Conservation (phyloP, 2,329 filamentous ascomycete species). For the Aureobasidium sp. region DNA sequence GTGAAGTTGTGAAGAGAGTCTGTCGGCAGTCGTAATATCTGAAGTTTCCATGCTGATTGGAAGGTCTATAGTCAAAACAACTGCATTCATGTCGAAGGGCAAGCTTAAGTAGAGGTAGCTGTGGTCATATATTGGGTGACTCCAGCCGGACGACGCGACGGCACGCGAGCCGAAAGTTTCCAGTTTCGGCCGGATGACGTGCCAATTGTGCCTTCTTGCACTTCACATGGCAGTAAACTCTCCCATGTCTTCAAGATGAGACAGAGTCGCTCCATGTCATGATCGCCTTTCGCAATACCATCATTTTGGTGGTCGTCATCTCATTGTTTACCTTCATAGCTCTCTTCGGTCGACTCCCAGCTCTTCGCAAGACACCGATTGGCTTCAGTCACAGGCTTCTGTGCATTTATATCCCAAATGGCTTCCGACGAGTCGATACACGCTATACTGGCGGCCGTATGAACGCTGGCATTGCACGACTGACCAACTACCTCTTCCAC, state of each 20-base stretch:
- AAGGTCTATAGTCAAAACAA: no score
- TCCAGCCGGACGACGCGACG: no score
- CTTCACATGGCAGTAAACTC: neutral
- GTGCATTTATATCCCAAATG: constrained; percentile 64
- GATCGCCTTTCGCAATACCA: constrained; percentile 55
- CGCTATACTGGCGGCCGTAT: constrained; percentile 62
- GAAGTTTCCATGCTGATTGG: no score
- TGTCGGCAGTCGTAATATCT: no score
- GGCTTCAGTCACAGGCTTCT: constrained; percentile 69
- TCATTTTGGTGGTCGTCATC: constrained; percentile 58
- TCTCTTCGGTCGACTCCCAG: constrained; percentile 84
- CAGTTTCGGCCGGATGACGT: neutral
- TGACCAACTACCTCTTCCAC: constrained; percentile 67
- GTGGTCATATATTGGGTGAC: no score
- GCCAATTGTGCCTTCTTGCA: neutral
- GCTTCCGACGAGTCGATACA: constrained; percentile 57
- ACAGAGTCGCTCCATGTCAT: constrained; percentile 36
- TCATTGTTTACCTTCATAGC: constrained; percentile 81
- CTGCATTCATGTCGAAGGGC: no score
- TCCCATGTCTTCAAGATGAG: neutral
- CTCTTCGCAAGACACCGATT: constrained; percentile 77
- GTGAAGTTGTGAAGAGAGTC: no score
- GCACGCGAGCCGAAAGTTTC: neutral
- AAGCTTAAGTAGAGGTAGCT: no score
- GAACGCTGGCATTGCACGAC: constrained; percentile 47